Evolutionary conservation across 2,329 filamentous ascomycete species (phyloP).

Genomic region (Calonectria pseudoreteaudii): DNA sequence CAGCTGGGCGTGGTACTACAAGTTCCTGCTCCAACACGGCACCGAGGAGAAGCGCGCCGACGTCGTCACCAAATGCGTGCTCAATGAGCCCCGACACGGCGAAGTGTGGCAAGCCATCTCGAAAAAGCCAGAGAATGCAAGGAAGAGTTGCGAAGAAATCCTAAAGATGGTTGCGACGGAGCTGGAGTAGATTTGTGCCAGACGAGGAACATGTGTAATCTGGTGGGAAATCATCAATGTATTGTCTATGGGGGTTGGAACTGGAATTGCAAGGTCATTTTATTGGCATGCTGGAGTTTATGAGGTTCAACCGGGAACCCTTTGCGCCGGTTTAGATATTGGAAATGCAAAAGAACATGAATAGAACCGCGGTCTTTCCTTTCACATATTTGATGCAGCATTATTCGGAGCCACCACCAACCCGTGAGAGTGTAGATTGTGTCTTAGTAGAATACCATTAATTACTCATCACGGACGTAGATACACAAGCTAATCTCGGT

Average conservation of each 20-base stretch:
- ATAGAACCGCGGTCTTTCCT: background rate
- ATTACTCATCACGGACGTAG: conserved; percentile 14
- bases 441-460: background rate
- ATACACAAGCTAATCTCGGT: conserved; percentile 17
- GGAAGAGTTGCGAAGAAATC: conserved; percentile 81
- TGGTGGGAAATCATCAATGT: background rate
- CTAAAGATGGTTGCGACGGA: conserved; percentile 78
- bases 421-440: background rate
- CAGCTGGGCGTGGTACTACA: conserved; percentile 98
- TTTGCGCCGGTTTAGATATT: conserved; percentile 10
- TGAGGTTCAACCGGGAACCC: background rate
- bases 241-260: background rate
- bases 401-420: background rate
- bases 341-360: conserved; percentile 12
- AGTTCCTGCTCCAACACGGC: conserved; percentile 91
- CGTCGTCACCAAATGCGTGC: conserved; percentile 81
- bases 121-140: conserved; percentile 87
- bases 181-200: conserved; percentile 44
- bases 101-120: conserved; percentile 89
- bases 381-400: background rate
- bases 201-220: background rate
- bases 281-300: conserved; percentile 20
- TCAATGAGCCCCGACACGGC: conserved; percentile 90
- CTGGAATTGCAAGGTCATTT: conserved; percentile 13
- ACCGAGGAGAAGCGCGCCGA: conserved; percentile 93